Evolutionary conservation across 352 stramenopile genomes (phyloP).

Genomic region (Phytophthora palmivora): DNA sequence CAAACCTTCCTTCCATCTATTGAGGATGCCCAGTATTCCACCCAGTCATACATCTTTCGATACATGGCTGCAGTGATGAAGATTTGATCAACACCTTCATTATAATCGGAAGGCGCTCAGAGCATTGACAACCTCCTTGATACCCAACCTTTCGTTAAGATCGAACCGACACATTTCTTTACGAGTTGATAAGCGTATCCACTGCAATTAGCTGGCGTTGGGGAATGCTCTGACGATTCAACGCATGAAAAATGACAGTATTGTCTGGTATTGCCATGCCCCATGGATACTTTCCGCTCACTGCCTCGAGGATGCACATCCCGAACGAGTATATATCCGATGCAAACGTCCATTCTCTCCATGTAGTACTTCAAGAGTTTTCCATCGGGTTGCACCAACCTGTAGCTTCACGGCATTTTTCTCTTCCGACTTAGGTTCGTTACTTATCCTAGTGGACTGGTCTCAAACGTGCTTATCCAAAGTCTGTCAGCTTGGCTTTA

Average conservation of each 20-base stretch:
- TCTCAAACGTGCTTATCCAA: constrained; percentile 14
- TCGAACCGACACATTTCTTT: neutral
- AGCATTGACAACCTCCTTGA: neutral
- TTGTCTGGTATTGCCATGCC: neutral
- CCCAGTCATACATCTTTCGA: too few species aligned
- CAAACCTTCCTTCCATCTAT: too few species aligned
- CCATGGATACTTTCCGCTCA: constrained; percentile 4
- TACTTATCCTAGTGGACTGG: neutral
- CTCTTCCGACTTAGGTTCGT: constrained; percentile 1
- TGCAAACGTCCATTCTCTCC: neutral
- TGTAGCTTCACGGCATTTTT: neutral
- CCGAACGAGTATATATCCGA: constrained; percentile 25
- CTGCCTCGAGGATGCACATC: constrained; percentile 16
- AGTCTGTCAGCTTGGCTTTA: constrained; percentile 27
- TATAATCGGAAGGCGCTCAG: neutral
- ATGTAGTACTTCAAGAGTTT: constrained; percentile 3
- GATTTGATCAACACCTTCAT: too few species aligned
- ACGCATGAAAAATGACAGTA: neutral
- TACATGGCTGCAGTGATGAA: too few species aligned
- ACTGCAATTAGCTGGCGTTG: neutral
- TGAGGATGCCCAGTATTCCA: too few species aligned
- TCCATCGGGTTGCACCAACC: constrained; percentile 12
- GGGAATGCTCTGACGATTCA: neutral
- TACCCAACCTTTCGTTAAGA: neutral
- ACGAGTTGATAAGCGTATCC: neutral